Conservation (phyloP, 2,329 filamentous ascomycete genomes). For the Trichothecium sympodiale region DNA sequence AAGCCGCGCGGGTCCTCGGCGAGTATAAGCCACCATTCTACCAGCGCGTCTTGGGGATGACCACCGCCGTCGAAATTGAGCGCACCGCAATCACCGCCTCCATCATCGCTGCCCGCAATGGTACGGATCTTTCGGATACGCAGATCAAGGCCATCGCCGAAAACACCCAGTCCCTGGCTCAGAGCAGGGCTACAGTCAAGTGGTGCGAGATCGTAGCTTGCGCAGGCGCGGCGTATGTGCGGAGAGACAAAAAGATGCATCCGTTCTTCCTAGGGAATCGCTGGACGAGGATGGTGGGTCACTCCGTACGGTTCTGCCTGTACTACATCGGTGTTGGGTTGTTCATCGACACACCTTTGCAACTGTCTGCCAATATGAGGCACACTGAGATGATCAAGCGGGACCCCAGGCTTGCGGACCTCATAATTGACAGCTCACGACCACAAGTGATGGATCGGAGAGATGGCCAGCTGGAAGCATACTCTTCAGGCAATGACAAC, state of each 20-base stretch:
- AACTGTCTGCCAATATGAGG: too few relatives aligned
- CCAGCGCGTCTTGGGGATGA: background rate
- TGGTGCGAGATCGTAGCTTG: background rate
- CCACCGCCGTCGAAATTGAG: conserved; percentile 1
- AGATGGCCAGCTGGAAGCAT: too few relatives aligned
- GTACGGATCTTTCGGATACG: conserved; percentile 1
- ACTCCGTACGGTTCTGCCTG: background rate
- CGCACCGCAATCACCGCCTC: background rate
- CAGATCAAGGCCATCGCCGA: conserved; percentile 4
- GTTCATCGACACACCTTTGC: background rate
- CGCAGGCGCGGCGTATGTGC: background rate
- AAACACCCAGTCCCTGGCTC: background rate
- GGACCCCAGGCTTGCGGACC: too few relatives aligned
- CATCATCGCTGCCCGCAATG: conserved; percentile 1
- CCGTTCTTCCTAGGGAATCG: background rate
- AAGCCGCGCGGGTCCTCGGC: background rate
- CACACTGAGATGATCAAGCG: too few relatives aligned
- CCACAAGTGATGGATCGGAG: too few relatives aligned
- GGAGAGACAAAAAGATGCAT: background rate
- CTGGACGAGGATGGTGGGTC: background rate
- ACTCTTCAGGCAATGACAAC: too few relatives aligned
- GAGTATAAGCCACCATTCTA: background rate
- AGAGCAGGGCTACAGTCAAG: background rate
- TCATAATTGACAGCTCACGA: too few relatives aligned
- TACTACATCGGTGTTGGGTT: background rate